These are phyloP conservation scores for Sphagnum tenellum DNA, from an alignment of 225 moss, liverwort and hornwort genomes.

Conservation along the genomic window DNA sequence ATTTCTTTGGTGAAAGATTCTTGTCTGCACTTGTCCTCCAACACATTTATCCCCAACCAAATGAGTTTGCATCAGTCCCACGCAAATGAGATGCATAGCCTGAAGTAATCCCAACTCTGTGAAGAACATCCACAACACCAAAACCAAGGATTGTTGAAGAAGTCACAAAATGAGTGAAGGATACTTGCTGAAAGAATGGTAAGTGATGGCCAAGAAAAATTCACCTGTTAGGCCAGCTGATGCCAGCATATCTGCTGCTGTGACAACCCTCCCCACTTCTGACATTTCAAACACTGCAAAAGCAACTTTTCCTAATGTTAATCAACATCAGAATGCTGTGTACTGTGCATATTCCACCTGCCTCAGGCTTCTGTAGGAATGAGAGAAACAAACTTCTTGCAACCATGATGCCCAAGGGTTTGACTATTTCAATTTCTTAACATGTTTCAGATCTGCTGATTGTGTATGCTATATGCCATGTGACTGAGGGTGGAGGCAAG, in stretches of 20 bases:
- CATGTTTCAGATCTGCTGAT: too few species aligned
- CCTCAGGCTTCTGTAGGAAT: too few species aligned
- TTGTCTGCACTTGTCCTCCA: slow-evolving; percentile 41
- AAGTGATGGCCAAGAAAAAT: background rate
- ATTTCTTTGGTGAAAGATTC: slow-evolving; percentile 90
- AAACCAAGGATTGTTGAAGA: background rate
- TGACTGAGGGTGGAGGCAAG: too few species aligned
- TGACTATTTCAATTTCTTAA: too few species aligned
- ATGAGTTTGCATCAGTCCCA: background rate
- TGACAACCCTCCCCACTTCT: slow-evolving; percentile 65
- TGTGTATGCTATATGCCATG: too few species aligned
- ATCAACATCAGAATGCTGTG: too few species aligned
- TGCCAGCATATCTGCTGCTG: slow-evolving; percentile 65
- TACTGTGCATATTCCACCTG: too few species aligned
- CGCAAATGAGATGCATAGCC: background rate
- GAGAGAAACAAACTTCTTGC: too few species aligned
- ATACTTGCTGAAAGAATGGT: background rate
- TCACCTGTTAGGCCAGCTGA: slow-evolving; percentile 75
- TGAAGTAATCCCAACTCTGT: background rate
- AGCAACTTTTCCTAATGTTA: too few species aligned
- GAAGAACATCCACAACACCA: background rate
- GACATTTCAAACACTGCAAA: slow-evolving; percentile 35
- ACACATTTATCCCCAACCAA: slow-evolving; percentile 1
- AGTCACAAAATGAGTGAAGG: background rate
- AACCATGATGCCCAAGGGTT: too few species aligned